phyloP scores from a whole-genome alignment of 208 protist genomes.

The Leishmania lainsoni region DNA sequence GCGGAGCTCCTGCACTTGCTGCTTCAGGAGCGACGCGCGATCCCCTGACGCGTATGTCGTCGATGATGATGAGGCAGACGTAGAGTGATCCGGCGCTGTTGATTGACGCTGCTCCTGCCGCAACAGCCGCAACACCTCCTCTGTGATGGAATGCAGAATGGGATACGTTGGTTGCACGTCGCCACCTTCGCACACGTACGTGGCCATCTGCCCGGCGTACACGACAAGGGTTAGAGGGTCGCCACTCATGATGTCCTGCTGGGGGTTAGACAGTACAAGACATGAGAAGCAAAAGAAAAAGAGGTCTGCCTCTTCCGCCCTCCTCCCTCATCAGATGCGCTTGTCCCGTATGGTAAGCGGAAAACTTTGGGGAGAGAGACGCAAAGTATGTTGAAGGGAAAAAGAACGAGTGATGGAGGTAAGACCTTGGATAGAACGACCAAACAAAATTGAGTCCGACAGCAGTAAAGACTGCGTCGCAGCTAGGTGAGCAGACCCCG shows the following conservation, averaged over 20 bases:
- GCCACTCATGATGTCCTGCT: not conserved
- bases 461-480: not conserved
- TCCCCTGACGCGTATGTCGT: not conserved
- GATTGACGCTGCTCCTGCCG: not conserved
- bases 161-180: conserved; percentile 48
- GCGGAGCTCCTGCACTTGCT: not conserved
- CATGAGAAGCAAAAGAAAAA: conserved; percentile 21
- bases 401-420: not conserved
- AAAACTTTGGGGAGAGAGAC: not conserved
- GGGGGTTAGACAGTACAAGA: not conserved
- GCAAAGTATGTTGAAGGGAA: not conserved
- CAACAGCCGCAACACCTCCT: conserved; percentile 18
- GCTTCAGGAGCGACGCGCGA: not conserved
- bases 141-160: conserved; percentile 21
- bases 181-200: conserved; percentile 44
- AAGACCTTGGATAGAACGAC: not conserved
- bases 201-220: conserved; percentile 35
- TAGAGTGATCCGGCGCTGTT: not conserved
- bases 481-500: not conserved
- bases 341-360: not conserved
- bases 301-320: not conserved
- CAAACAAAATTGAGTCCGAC: not conserved
- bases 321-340: not conserved
- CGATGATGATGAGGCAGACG: not conserved
- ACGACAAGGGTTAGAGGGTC: conserved; percentile 23